These are phyloP conservation scores for Thoreauomyces humboldtii DNA, from an alignment of 192 early-diverging fungal genomes.

Conservation along the genomic window DNA sequence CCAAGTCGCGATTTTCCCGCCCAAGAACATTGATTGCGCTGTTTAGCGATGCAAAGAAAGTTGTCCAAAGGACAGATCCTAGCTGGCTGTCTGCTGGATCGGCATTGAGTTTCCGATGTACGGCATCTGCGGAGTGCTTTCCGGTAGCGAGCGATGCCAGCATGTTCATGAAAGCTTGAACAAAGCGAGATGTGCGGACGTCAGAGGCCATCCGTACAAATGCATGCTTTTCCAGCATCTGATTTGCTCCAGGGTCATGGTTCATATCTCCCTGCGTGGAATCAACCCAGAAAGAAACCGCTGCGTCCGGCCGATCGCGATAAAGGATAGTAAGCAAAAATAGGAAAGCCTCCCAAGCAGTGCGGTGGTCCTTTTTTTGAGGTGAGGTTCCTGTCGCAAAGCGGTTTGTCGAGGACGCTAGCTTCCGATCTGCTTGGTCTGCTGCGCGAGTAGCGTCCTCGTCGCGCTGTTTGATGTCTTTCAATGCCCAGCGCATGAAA, in stretches of 20 bases:
- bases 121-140: conserved; percentile 56
- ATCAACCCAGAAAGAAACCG: conserved; percentile 43
- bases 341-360: conserved; percentile 65
- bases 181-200: conserved; percentile 30
- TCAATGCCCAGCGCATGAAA: conserved; percentile 10
- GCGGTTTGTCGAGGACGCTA: background rate
- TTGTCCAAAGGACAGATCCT: conserved; percentile 59
- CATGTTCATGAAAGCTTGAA: conserved; percentile 72
- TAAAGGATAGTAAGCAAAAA: conserved; percentile 71
- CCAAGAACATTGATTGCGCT: conserved; percentile 50
- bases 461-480: conserved; percentile 21
- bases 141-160: conserved; percentile 82
- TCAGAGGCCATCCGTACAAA: conserved; percentile 51
- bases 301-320: conserved; percentile 69
- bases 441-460: conserved; percentile 13
- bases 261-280: conserved; percentile 9
- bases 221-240: conserved; percentile 36
- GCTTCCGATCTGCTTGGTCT: conserved; percentile 8
- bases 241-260: background rate
- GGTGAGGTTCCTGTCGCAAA: background rate
- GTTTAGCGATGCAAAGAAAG: conserved; percentile 72
- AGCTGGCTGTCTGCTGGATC: conserved; percentile 17
- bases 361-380: background rate
- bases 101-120: conserved; percentile 54
- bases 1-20: conserved; percentile 53